Evolutionary conservation across 1,139 yeast species (phyloP), one percentile per base, ranked within the genome.

Genomic region (Saccharomyces hybrid): DNA sequence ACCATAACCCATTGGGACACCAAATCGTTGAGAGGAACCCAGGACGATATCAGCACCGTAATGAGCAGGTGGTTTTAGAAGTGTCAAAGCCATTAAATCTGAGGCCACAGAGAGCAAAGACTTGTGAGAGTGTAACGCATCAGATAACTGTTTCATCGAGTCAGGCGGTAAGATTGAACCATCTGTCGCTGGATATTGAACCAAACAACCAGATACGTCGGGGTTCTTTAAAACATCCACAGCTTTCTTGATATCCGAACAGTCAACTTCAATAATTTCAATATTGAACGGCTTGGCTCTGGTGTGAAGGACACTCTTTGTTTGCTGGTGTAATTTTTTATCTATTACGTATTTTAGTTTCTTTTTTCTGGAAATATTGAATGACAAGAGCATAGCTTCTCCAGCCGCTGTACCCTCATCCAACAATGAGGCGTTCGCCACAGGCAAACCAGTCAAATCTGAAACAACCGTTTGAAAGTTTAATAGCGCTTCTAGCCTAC

Each of bases 361-460:
- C 75, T 90, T 91, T 57, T 84, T 87, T 65, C 82, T 83, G 49
- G 78, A 70, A 55, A 79, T 77, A 66, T 86, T 84, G 74, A 77
- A 89, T 1, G 96, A 80, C 77, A 93, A 76, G 51, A 91, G 78
- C 95, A 93, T 87, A 46, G 98, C 98, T 73, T 93, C 99, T 49
- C 95, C 97, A 19, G 98, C 99, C 28, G 99, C 98, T 13, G 98
- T 88, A 54, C 95, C 98, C 75, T 93, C 99, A 71, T 93, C 99
- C 63, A 93, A 78, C 56, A 93, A 76, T 2, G 98, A 91, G 2
- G 97, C 96, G 70, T 93, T 93, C 55, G 98, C 93, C 69, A 93
- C 83, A 34, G 89, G 86, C 73, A 93, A 78, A 1, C 98, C 98
- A 3, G 99, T 93, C 64, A 93, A 78, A 55, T 95, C 96, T 47